phyloP scores from a whole-genome alignment of 2,329 filamentous ascomycete species.

The Apiospora malaysiana region DNA sequence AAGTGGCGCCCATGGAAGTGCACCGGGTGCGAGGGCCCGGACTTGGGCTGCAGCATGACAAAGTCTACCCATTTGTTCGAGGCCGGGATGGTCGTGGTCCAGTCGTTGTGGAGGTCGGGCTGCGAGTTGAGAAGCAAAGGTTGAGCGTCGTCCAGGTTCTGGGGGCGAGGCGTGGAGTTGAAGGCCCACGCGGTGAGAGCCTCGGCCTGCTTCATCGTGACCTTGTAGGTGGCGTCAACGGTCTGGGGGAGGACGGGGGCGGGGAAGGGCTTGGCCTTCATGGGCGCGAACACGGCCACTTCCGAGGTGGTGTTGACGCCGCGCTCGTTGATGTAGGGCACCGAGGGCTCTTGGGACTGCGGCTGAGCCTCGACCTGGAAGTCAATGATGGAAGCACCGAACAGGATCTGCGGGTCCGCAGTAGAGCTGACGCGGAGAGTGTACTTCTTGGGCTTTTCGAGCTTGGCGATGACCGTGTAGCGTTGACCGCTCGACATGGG shows the following conservation, averaged over 20 bases:
- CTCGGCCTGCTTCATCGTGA: constrained; percentile 42
- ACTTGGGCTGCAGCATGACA: constrained; percentile 46
- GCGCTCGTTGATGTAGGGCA: constrained; percentile 55
- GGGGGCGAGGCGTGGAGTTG: constrained; percentile 51
- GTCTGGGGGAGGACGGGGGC: constrained; percentile 46
- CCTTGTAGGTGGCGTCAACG: constrained; percentile 52
- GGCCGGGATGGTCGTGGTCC: constrained; percentile 47
- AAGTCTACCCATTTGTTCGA: constrained; percentile 61
- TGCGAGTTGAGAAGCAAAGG: constrained; percentile 55
- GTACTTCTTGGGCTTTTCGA: constrained; percentile 56
- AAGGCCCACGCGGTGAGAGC: constrained; percentile 60
- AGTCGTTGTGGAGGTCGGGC: constrained; percentile 36
- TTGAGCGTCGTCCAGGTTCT: constrained; percentile 40
- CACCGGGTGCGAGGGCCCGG: constrained; percentile 59
- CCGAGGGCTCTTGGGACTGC: constrained; percentile 34
- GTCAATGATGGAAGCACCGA: constrained; percentile 57
- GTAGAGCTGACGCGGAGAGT: constrained; percentile 59
- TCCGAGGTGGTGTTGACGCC: constrained; percentile 49
- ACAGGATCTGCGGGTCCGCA: constrained; percentile 59
- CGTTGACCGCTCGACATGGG: constrained; percentile 57
- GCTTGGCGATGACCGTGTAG: constrained; percentile 56
- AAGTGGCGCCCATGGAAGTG: constrained; percentile 70
- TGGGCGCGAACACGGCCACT: constrained; percentile 52
- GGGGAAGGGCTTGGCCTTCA: constrained; percentile 53
- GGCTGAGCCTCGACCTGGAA: constrained; percentile 32